phyloP scores from a whole-genome alignment of 1,139 yeast genomes.

The Yamadazyma atlantica region DNA sequence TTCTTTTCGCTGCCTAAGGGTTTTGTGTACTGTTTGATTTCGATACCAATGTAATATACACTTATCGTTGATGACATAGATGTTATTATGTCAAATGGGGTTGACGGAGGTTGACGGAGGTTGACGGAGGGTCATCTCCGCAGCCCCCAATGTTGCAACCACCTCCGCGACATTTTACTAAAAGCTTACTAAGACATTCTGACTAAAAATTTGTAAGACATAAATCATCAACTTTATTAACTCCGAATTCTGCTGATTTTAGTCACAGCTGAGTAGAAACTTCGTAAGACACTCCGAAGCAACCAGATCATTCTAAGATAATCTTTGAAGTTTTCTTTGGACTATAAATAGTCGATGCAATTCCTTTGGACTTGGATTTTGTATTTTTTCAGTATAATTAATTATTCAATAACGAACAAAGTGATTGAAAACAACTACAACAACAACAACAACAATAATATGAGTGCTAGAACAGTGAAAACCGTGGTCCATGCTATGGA shows the following conservation, averaged over 20 bases:
- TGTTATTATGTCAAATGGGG: no score
- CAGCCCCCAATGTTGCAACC: background rate
- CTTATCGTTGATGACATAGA: no score
- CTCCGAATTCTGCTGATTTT: background rate
- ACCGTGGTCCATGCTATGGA: conserved; percentile 66
- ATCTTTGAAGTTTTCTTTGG: background rate
- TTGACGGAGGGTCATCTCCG: background rate
- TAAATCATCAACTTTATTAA: background rate
- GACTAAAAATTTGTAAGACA: background rate
- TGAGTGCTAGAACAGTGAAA: conserved; percentile 49
- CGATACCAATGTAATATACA: background rate
- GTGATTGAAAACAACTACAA: background rate
- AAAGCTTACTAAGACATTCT: background rate
- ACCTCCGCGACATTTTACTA: background rate
- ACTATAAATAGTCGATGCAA: conserved; percentile 1
- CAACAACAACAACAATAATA: conserved; percentile 2
- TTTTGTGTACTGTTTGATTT: background rate
- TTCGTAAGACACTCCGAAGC: background rate
- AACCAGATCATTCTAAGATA: background rate
- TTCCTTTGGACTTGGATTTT: background rate
- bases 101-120: no score
- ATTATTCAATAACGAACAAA: background rate
- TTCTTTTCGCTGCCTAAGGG: background rate
- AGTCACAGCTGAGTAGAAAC: no score
- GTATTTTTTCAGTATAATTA: background rate